Evolutionary conservation across 371 early-diverging fungal species (phyloP).

Genomic region (Rhizopus microsporus): DNA sequence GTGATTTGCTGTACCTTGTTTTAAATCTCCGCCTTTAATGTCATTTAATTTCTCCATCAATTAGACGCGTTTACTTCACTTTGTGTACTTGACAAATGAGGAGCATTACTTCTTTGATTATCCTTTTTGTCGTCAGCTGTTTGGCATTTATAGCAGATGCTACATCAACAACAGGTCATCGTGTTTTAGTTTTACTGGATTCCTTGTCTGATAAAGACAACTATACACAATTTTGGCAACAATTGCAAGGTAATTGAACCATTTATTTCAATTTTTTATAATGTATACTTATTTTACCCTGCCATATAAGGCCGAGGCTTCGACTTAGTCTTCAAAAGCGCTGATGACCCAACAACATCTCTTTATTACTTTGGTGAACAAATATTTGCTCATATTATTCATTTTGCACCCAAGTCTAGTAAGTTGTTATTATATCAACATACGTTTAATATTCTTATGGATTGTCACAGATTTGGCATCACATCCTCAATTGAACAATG

Average conservation of each 20-base stretch:
- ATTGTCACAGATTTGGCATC: constrained; percentile 32
- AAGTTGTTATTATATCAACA: constrained; percentile 14
- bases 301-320: constrained; percentile 63
- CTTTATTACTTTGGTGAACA: constrained; percentile 54
- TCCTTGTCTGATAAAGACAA: constrained; percentile 47
- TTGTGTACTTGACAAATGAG: constrained; percentile 8
- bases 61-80: too few relatives aligned
- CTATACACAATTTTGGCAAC: constrained; percentile 64
- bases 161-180: constrained; percentile 60
- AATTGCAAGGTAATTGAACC: constrained; percentile 59
- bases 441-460: not conserved
- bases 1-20: too few relatives aligned
- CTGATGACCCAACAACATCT: constrained; percentile 27
- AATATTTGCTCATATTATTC: constrained; percentile 69
- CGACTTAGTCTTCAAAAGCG: constrained; percentile 53
- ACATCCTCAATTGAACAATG: constrained; percentile 49
- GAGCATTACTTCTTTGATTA: constrained; percentile 18
- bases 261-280: not conserved
- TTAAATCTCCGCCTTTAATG: too few relatives aligned
- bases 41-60: too few relatives aligned
- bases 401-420: constrained; percentile 73
- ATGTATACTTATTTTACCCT: not conserved
- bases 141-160: constrained; percentile 10
- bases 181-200: constrained; percentile 78
- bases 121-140: constrained; percentile 14